Conservation (phyloP, 1,284 basidiomycete species). For the Dichomitus squalens region DNA sequence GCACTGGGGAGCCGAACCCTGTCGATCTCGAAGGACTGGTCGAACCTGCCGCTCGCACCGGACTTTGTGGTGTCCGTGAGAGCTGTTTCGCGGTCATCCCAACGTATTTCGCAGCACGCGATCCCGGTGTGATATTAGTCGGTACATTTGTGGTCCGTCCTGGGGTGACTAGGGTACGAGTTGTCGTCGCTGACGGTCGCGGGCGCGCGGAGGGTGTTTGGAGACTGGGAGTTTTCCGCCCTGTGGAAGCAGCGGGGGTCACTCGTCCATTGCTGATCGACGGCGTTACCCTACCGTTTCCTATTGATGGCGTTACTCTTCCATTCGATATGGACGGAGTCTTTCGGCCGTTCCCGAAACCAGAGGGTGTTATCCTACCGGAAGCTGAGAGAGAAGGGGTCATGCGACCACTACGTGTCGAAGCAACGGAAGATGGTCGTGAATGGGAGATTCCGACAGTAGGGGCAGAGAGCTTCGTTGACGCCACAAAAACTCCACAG, state of each 20-base stretch:
- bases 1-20: constrained; percentile 33
- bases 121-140: constrained; percentile 69
- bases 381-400: constrained; percentile 45
- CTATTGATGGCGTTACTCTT: constrained; percentile 25
- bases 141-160: constrained; percentile 23
- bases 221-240: constrained; percentile 32
- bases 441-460: constrained; percentile 60
- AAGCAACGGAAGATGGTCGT: constrained; percentile 82
- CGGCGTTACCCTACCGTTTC: constrained; percentile 58
- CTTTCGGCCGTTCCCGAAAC: constrained; percentile 28
- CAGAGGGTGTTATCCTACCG: constrained; percentile 33
- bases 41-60: constrained; percentile 28
- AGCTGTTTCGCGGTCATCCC: constrained; percentile 84
- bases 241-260: constrained; percentile 36
- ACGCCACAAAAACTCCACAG: constrained; percentile 90
- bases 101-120: constrained; percentile 81
- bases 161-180: constrained; percentile 25
- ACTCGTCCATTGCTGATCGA: constrained; percentile 41
- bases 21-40: constrained; percentile 42
- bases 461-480: constrained; percentile 77
- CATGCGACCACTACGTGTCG: constrained; percentile 62
- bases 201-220: constrained; percentile 28
- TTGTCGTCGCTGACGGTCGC: constrained; percentile 17
- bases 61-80: constrained; percentile 35
- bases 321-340: constrained; percentile 30